phyloP scores from a whole-genome alignment of 148 eudicot species.

The Rhododendron vialii region DNA sequence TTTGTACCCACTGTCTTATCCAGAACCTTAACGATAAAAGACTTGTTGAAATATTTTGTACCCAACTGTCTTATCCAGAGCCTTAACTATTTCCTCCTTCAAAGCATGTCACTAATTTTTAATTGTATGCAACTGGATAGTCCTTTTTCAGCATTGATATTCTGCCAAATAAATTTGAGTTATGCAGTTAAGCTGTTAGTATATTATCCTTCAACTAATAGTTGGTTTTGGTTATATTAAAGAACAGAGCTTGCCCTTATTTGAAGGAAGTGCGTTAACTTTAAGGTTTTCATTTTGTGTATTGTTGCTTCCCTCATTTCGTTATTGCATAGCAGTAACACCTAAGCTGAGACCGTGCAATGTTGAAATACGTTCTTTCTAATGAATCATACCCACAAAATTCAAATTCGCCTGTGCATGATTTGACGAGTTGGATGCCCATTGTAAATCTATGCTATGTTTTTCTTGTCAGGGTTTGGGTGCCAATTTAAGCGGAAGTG shows the following conservation, averaged over 20 bases:
- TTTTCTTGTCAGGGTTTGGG: slow-evolving; percentile 53
- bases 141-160: neutral
- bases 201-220: neutral
- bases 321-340: neutral
- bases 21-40: neutral
- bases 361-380: neutral
- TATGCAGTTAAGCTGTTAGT: neutral
- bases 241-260: neutral
- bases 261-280: neutral
- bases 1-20: neutral
- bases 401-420: neutral
- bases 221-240: neutral
- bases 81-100: neutral
- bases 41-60: neutral
- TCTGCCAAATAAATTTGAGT: neutral
- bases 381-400: neutral
- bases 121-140: neutral
- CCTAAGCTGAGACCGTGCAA: neutral
- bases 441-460: neutral
- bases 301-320: neutral
- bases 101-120: neutral
- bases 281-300: neutral
- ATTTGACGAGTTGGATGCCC: neutral
- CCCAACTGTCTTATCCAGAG: neutral
- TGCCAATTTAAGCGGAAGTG: slow-evolving; percentile 65